phyloP scores from a whole-genome alignment of 192 early-diverging fungal genomes.

The Lobosporangium transversale region DNA sequence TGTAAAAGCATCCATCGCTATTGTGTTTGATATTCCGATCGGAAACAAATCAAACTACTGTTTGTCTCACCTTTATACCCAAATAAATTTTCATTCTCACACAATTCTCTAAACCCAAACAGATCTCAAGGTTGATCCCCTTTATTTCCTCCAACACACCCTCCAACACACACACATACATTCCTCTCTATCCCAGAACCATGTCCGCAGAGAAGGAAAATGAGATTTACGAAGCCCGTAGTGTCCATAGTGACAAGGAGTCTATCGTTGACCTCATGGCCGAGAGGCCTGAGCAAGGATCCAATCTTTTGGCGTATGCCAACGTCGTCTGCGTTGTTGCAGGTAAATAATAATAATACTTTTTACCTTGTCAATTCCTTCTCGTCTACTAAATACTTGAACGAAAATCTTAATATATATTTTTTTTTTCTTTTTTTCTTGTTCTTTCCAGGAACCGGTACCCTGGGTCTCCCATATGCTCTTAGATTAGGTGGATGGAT shows the following conservation, averaged over 20 bases:
- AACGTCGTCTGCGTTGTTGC: constrained; percentile 83
- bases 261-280: constrained; percentile 39
- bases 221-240: constrained; percentile 20
- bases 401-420: too few relatives aligned
- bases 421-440: neutral
- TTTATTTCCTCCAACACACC: neutral
- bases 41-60: neutral
- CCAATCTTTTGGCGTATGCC: constrained; percentile 62
- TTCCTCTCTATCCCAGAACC: neutral
- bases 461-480: constrained; percentile 86
- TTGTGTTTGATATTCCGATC: constrained; percentile 12
- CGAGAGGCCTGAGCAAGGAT: constrained; percentile 56
- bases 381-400: neutral
- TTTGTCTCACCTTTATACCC: too few relatives aligned
- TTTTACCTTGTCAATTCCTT: neutral
- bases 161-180: neutral
- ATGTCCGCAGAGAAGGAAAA: constrained; percentile 17
- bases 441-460: constrained; percentile 70
- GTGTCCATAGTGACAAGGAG: constrained; percentile 33
- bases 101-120: too few relatives aligned
- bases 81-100: too few relatives aligned
- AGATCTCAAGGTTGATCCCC: too few relatives aligned
- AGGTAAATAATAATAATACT: constrained; percentile 51
- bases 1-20: constrained; percentile 1
- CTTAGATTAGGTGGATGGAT: constrained; percentile 82